Conservation (phyloP, 306 rosid species). For the Purshia tridentata region DNA sequence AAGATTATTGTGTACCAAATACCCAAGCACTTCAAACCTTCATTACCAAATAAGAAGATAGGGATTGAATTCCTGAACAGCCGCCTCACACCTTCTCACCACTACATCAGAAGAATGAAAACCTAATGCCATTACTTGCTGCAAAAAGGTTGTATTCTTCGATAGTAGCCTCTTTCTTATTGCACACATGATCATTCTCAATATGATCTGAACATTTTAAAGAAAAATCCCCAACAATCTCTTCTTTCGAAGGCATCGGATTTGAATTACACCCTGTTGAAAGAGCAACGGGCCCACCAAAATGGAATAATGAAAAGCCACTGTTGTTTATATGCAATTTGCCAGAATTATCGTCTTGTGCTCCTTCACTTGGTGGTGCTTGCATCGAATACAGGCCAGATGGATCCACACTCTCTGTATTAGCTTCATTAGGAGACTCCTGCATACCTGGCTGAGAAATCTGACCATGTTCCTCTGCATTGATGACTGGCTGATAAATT, state of each 20-base stretch:
- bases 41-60: conserved; percentile 51
- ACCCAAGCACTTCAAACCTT: conserved; percentile 59
- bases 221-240: conserved; percentile 39
- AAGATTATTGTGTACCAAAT: conserved; percentile 68
- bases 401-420: conserved; percentile 40
- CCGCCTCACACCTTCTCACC: conserved; percentile 60
- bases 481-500: conserved; percentile 61
- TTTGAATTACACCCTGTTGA: conserved; percentile 50
- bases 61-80: conserved; percentile 58
- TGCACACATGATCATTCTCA: conserved; percentile 49
- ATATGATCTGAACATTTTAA: conserved; percentile 43
- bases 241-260: conserved; percentile 42
- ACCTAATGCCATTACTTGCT: conserved; percentile 64
- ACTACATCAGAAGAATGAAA: conserved; percentile 67
- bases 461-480: conserved; percentile 43
- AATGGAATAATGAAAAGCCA: conserved; percentile 88
- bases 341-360: conserved; percentile 43
- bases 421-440: conserved; percentile 44
- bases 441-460: conserved; percentile 43
- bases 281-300: conserved; percentile 83
- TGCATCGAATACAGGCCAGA: conserved; percentile 41
- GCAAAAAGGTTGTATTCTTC: conserved; percentile 98
- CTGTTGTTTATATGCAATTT: conserved; percentile 39
- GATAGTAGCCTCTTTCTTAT: conserved; percentile 61
- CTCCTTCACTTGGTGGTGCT: conserved; percentile 31